Conservation (phyloP, 345 rosid species). For the Populus ilicifolia region DNA sequence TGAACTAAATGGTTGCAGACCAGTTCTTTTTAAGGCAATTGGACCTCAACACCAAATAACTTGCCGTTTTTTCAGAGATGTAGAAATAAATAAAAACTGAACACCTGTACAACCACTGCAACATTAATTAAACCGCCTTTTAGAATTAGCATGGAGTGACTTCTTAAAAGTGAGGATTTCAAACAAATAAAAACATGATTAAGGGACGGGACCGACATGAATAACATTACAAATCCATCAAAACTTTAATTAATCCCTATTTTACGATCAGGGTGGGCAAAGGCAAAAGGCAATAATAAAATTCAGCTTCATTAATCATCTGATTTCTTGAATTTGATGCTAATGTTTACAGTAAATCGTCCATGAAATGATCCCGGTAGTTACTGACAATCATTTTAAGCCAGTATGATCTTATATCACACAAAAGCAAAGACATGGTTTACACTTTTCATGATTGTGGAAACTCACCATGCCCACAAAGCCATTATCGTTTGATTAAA, state of each 20-base stretch:
- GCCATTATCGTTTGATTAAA: not conserved
- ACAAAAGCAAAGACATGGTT: not conserved
- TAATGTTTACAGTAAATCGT: not conserved
- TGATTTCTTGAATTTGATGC: not conserved
- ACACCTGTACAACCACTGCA: not conserved
- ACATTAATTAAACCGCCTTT: not conserved
- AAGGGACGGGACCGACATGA: not conserved
- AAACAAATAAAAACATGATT: not conserved
- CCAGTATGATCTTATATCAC: not conserved
- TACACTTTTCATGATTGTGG: conserved; percentile 1
- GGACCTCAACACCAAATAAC: not conserved
- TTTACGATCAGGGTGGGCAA: not conserved
- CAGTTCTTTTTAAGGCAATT: not conserved
- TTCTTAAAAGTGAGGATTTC: not conserved
- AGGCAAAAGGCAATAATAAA: not conserved
- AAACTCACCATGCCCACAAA: not conserved
- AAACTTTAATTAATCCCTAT: not conserved
- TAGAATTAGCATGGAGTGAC: not conserved
- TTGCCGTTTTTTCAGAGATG: not conserved
- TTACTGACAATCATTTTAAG: not conserved
- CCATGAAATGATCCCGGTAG: not conserved
- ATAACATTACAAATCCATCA: not conserved
- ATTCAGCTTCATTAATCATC: not conserved
- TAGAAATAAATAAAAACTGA: not conserved
- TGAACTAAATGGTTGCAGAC: not conserved